Evolutionary conservation across 2,329 filamentous ascomycete genomes (phyloP), one percentile per base, ranked within the genome.

Genomic region (Trichoderma endophyticum): DNA sequence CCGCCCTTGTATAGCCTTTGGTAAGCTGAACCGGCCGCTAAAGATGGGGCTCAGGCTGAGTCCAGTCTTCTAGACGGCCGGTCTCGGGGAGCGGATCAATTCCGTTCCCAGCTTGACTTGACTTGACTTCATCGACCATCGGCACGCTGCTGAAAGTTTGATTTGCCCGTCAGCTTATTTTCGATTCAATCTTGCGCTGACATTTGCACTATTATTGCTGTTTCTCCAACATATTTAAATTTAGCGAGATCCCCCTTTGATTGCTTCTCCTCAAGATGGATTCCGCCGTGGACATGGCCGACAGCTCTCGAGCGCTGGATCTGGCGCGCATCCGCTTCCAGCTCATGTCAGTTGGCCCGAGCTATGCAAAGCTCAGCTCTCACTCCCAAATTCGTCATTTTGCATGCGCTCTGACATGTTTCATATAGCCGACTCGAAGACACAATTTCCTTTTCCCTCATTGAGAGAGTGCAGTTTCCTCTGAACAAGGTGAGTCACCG

Each of bases 381-480:
- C 12, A 28, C 8, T 14, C 6, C 36, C 39, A n/a, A 18, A 34
- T 14, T 21, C 57, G n/a, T 21, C 57, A 8, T 18, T 36, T 69
- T 32, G 6, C 61, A 48, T 14, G 18, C 57, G 39, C 15, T 51
- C 74, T 77, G 43, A 77, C 66, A 18, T 54, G 39, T 56, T 43
- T 43, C 24, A 18, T 43, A 6, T 78, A 99, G 96, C 79, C 96
- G 96, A 24, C 88, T 98, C 21, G 96, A 99, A 84, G 96, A 99
- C 80, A 98, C 95, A 73, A 98, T 99, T 79, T 97, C 93, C 76
- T 98, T 97, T 83, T 93, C 97, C 83, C 87, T 99, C 51, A 98
- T 98, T 79, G 96, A 99, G 84, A 92, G 96, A 54, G 95, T 95
- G n/a, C 96, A 99, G 82, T 99, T 98, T 82, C 94, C 95, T 4